A percentile compares a stretch with the other conserved stretches of the same genome.
Evolutionary conservation across 768 basidiomycete genomes (phyloP).

Genomic region (Lactarius sp.): DNA sequence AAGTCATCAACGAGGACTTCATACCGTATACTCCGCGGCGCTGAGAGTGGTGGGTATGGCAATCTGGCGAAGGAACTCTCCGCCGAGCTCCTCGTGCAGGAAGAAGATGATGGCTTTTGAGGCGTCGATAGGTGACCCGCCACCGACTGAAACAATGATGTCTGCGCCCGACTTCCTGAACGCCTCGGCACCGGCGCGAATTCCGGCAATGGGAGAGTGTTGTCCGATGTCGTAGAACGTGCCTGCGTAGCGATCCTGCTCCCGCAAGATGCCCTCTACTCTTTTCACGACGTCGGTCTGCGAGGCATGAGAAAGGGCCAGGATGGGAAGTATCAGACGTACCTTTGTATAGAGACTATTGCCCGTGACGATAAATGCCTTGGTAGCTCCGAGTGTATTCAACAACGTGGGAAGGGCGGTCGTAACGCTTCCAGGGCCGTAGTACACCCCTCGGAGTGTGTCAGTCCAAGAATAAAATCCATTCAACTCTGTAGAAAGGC

Average conservation of each 20-base stretch:
- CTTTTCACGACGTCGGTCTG: conserved; percentile 59
- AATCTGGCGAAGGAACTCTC: conserved; percentile 55
- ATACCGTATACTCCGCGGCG: conserved; percentile 68
- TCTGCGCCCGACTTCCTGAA: conserved; percentile 58
- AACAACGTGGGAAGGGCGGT: conserved; percentile 64
- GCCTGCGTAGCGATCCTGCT: conserved; percentile 53
- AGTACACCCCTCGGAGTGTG: conserved; percentile 62
- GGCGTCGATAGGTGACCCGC: conserved; percentile 78
- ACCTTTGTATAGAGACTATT: conserved; percentile 64
- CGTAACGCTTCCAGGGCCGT: conserved; percentile 62
- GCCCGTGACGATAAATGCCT: conserved; percentile 69
- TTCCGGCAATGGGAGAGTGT: conserved; percentile 65
- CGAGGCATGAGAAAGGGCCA: not conserved
- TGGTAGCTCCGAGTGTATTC: conserved; percentile 48
- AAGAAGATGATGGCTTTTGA: conserved; percentile 67
- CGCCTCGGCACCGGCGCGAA: conserved; percentile 48
- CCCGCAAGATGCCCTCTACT: conserved; percentile 52
- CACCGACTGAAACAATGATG: conserved; percentile 68
- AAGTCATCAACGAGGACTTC: conserved; percentile 19
- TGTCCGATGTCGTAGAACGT: conserved; percentile 73
- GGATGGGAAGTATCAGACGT: not conserved
- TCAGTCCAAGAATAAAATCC: conserved; percentile 68
- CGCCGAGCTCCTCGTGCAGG: conserved; percentile 52
- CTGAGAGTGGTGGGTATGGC: conserved; percentile 81
- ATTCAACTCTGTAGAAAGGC: conserved; percentile 29